A percentile compares a stretch with the other conserved stretches of the same genome.
Conservation (phyloP, 2,329 filamentous ascomycete genomes). For the Hawksworthiomyces lignivorus region DNA sequence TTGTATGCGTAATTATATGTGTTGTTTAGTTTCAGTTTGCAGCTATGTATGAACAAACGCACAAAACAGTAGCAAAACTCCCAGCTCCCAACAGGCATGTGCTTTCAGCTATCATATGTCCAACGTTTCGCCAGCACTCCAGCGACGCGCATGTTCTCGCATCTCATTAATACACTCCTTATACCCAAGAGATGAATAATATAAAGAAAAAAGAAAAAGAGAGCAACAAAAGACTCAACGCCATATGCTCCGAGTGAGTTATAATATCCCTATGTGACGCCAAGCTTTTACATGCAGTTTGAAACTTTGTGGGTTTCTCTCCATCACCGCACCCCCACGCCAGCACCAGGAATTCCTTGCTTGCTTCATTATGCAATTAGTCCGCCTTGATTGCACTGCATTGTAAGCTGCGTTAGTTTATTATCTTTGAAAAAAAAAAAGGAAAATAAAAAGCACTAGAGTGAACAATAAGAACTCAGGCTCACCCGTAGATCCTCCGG, state of each 20-base stretch:
- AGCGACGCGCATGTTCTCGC: no score
- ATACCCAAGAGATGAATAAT: no score
- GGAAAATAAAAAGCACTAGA: background rate
- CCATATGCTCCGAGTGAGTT: background rate
- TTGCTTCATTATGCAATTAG: slow-evolving; percentile 19
- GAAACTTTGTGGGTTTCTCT: background rate
- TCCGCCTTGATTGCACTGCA: slow-evolving; percentile 45
- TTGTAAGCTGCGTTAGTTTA: no score
- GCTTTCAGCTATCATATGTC: no score
- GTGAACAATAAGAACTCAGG: slow-evolving; percentile 17
- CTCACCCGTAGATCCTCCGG: slow-evolving; percentile 71
- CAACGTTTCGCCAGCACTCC: no score
- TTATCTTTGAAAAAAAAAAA: no score
- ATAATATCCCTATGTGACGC: slow-evolving; percentile 11
- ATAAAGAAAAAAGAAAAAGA: background rate
- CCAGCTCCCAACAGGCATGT: no score
- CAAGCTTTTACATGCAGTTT: slow-evolving; percentile 3
- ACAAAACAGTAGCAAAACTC: background rate
- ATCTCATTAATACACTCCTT: no score
- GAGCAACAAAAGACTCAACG: slow-evolving; percentile 1
- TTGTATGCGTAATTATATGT: no score
- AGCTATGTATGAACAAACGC: no score
- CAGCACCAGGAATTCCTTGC: background rate
- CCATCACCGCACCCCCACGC: background rate
- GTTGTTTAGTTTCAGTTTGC: no score